Conservation (phyloP, 2,329 filamentous ascomycete genomes). For the Thielaviopsis euricoi region DNA sequence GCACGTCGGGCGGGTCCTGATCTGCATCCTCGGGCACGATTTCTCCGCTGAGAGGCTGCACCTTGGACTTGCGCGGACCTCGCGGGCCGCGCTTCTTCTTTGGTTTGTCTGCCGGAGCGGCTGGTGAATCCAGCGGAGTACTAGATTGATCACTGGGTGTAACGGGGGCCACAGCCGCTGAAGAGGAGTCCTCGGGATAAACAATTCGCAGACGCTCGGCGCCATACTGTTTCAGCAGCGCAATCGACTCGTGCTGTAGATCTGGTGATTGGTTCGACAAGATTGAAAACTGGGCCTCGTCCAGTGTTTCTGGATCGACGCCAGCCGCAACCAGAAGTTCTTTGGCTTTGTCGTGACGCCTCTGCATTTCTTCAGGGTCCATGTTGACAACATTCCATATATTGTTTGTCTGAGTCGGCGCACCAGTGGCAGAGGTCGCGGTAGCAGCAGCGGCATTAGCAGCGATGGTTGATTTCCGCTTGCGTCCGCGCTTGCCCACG, state of each 20-base stretch:
- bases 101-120: constrained; percentile 2
- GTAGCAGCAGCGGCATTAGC: neutral
- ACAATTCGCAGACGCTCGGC: constrained; percentile 41
- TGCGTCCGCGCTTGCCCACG: neutral
- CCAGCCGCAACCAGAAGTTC: constrained; percentile 28
- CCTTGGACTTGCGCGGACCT: constrained; percentile 10
- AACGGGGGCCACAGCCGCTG: constrained; percentile 12
- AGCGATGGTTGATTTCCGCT: neutral
- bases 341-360: constrained; percentile 32
- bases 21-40: neutral
- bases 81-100: constrained; percentile 11
- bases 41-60: constrained; percentile 2
- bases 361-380: constrained; percentile 29
- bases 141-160: constrained; percentile 11
- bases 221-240: constrained; percentile 39
- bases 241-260: constrained; percentile 36
- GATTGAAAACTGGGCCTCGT: constrained; percentile 39
- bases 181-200: constrained; percentile 28
- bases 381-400: neutral
- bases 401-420: neutral
- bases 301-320: constrained; percentile 35
- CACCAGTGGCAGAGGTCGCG: too few relatives aligned
- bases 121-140: neutral
- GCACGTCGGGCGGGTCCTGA: neutral
- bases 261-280: constrained; percentile 42